Evolutionary conservation across 805 yeast genomes (phyloP).

Genomic region (Huiozyma naganishii): DNA sequence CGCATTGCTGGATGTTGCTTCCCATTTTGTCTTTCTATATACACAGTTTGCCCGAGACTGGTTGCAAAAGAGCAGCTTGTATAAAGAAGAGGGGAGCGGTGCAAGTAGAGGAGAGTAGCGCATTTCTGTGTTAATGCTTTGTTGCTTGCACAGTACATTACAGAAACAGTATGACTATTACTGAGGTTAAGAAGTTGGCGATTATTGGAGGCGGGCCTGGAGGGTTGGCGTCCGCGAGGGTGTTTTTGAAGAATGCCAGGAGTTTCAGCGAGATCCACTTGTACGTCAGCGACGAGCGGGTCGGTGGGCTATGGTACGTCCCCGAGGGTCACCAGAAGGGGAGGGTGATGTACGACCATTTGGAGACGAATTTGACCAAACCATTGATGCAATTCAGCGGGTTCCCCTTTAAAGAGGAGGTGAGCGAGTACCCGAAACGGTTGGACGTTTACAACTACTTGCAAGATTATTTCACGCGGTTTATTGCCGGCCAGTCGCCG

Average conservation of each 20-base stretch:
- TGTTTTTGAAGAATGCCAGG: constrained; percentile 42
- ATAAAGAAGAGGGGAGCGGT: too few species aligned
- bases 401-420: constrained; percentile 36
- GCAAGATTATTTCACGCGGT: constrained; percentile 35
- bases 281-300: constrained; percentile 45
- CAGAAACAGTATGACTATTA: too few species aligned
- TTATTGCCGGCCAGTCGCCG: constrained; percentile 18
- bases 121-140: too few species aligned
- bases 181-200: constrained; percentile 33
- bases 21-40: too few species aligned
- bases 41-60: too few species aligned
- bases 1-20: too few species aligned
- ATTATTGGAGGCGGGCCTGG: constrained; percentile 74
- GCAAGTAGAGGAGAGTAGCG: too few species aligned
- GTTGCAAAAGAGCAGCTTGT: too few species aligned
- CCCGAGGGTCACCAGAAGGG: constrained; percentile 19
- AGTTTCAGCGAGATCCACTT: constrained; percentile 38
- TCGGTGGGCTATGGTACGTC: constrained; percentile 81
- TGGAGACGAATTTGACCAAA: constrained; percentile 62
- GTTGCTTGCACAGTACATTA: too few species aligned
- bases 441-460: constrained; percentile 53
- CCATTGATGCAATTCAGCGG: constrained; percentile 56
- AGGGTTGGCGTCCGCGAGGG: constrained; percentile 57
- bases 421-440: constrained; percentile 49
- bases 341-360: constrained; percentile 45